A percentile compares a stretch with the other conserved stretches of the same genome.
These are phyloP conservation scores for Metschnikowia koreensis DNA, from an alignment of 805 yeast genomes.

Conservation along the genomic window DNA sequence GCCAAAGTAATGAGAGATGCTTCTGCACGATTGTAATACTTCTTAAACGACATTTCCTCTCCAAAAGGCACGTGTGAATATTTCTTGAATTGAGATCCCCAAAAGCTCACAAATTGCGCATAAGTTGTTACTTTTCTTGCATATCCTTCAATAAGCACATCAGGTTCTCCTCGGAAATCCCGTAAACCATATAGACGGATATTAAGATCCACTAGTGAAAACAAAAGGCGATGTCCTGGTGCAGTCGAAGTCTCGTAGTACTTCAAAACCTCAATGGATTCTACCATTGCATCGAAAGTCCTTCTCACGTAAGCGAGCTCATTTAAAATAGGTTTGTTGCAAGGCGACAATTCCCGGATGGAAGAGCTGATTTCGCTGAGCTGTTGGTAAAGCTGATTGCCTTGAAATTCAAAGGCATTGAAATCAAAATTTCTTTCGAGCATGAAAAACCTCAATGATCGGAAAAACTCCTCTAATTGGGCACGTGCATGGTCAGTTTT, in stretches of 20 bases:
- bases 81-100: not conserved
- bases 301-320: not conserved
- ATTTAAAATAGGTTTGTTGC: not conserved
- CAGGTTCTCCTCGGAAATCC: not conserved
- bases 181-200: constrained; percentile 1
- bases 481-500: not conserved
- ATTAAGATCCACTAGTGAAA: constrained; percentile 3
- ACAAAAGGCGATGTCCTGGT: not conserved
- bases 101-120: not conserved
- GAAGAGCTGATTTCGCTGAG: not conserved
- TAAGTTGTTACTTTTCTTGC: not conserved
- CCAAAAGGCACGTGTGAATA: not conserved
- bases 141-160: not conserved
- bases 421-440: not conserved
- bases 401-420: not conserved
- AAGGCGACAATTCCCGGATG: not conserved
- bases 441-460: not conserved
- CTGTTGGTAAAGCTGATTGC: not conserved
- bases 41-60: not conserved
- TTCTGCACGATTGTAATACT: not conserved
- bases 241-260: not conserved
- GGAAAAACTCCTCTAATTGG: not conserved
- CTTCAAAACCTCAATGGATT: constrained; percentile 5
- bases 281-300: not conserved
- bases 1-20: not conserved